Percentiles rank a stretch among this genome's conserved stretches.
These are phyloP conservation scores for Chaetomium fimeti DNA, from an alignment of 495 filamentous ascomycete species.

Conservation along the genomic window DNA sequence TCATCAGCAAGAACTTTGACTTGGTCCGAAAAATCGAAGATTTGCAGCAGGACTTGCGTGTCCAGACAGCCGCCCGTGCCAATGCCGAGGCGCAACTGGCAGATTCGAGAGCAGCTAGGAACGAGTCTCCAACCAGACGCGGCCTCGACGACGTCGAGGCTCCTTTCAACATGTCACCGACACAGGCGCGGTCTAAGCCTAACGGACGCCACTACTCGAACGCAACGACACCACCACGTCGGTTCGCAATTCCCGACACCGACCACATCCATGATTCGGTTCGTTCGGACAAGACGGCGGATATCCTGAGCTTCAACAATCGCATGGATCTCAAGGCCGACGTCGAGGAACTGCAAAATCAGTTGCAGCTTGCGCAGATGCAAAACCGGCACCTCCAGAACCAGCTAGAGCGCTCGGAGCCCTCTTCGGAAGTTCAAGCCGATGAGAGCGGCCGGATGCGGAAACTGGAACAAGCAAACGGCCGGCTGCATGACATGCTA, in stretches of 20 bases:
- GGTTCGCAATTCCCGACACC: constrained; percentile 66
- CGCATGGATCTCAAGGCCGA: constrained; percentile 89
- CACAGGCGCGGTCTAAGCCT: constrained; percentile 68
- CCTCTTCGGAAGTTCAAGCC: constrained; percentile 56
- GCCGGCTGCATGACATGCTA: constrained; percentile 86
- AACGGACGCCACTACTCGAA: constrained; percentile 72
- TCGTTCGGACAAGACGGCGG: constrained; percentile 84
- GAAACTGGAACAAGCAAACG: constrained; percentile 91
- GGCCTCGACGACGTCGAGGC: constrained; percentile 81
- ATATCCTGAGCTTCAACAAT: constrained; percentile 84
- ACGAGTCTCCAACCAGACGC: constrained; percentile 68
- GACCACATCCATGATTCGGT: constrained; percentile 65
- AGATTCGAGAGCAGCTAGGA: constrained; percentile 73
- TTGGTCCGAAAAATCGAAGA: constrained; percentile 86
- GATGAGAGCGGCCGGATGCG: constrained; percentile 87
- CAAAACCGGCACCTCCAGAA: constrained; percentile 91
- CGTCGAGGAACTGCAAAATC: constrained; percentile 89
- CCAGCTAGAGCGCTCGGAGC: constrained; percentile 66
- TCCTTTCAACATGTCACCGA: constrained; percentile 72
- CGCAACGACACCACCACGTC: constrained; percentile 70
- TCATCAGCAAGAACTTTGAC: constrained; percentile 64
- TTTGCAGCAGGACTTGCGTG: constrained; percentile 77
- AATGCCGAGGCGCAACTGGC: constrained; percentile 82
- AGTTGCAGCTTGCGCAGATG: constrained; percentile 94
- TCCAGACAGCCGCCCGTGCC: constrained; percentile 77